Evolutionary conservation across 768 basidiomycete species (phyloP), one percentile per base, ranked within the genome.

Genomic region (Naganishia antarctica): DNA sequence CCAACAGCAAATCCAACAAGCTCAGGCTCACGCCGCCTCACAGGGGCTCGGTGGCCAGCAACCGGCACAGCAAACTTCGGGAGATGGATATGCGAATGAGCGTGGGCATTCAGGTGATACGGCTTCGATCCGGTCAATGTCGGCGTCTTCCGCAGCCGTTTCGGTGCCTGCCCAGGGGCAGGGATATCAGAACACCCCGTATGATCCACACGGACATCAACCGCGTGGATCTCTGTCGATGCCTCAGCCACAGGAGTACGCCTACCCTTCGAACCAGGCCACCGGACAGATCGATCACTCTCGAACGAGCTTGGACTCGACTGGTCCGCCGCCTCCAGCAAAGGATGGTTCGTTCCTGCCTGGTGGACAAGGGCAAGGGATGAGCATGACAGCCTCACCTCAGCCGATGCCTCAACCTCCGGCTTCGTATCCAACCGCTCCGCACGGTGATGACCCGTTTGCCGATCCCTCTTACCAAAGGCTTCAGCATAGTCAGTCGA

Each of bases 1-100:
- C 9, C 53, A 57, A 37, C 53, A 57, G 53, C 53, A 57, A n/a
- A 57, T 57, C 21, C 53, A 57, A 34, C 32, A 62, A 18, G 50
- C 50, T 2, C 62, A 63, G 12, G 40, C 50, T 16, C 62, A 63
- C 25, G 50, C 62, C 2, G 32, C 28, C 5, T 29, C 16, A 34
- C 60, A 61, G 43, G 5, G 6, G n/a, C n/a, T n/a, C n/a, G n/a
- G n/a, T 48, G 60, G 44, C 21, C 61, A 62, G 21, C 21, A 23
- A 23, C 29, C 31, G 25, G 41, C 32, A 3, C 53, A 57, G 4
- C 53, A 25, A 7, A 13, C 53, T 12, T 57, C 53, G n/a, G 53
- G 34, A 15, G 53, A 57, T 21, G 26, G n/a, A 16, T 57, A 57
- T 40, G 23, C 34, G 23, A 16, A 25, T 13, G n/a, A 25, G 26